Conservation (phyloP, 768 basidiomycete species). For the Auricularia sp. region DNA sequence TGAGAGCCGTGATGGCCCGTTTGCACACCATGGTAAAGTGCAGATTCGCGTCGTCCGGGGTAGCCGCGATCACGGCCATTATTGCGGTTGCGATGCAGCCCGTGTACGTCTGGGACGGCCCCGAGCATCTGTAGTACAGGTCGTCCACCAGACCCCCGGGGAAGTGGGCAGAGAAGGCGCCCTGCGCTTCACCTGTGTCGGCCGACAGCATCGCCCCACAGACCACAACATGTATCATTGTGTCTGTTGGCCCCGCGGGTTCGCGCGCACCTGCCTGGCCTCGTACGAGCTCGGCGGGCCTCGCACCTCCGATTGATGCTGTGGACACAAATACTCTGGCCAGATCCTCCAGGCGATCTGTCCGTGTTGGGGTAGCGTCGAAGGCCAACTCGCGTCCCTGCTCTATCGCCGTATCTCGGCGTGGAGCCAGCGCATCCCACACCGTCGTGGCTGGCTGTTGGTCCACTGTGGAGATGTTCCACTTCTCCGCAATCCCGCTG, state of each 20-base stretch:
- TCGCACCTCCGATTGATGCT: neutral
- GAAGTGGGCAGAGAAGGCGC: too few species aligned
- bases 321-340: neutral
- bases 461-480: neutral
- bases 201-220: neutral
- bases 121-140: too few species aligned
- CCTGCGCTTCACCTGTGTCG: too few species aligned
- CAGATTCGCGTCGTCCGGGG: neutral
- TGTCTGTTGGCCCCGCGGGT: neutral
- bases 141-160: too few species aligned
- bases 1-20: neutral
- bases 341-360: neutral
- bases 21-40: neutral
- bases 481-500: neutral
- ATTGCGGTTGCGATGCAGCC: neutral
- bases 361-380: neutral
- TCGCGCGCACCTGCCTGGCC: neutral
- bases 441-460: neutral
- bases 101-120: neutral
- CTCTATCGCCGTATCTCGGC: neutral
- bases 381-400: neutral
- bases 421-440: neutral
- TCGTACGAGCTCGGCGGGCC: neutral
- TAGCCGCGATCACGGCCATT: neutral
- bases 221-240: too few species aligned